Evolutionary conservation across 306 rosid species (phyloP), one percentile per base, ranked within the genome.

Genomic region (Casuarina equisetifolia): DNA sequence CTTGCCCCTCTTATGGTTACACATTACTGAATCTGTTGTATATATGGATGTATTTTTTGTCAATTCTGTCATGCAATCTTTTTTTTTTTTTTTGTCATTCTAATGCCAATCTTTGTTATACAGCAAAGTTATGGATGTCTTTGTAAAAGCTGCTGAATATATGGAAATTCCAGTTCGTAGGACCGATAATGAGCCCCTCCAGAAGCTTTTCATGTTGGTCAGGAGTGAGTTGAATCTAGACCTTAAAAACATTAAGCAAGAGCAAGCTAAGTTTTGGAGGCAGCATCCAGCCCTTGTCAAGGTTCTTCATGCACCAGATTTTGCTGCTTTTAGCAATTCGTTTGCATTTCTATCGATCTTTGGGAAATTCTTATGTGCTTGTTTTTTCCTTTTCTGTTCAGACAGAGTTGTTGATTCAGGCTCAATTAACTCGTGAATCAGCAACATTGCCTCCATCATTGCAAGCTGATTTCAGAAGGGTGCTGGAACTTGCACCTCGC

Each of bases 111-210:
- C 73, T 74, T 42, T 15, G 5, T 75, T 80, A 20, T 69, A 52
- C 92, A 96, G 99, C 94, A 96, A 96, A 89, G 98, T 96, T 54
- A 96, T 96, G 99, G 99, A 96, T 73, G 93, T 96, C 86, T 96
- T 96, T 89, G 85, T 87, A 83, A 96, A 90, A 87, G 97, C 98
- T 80, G 94, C 99, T 38, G 99, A 96, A 81, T 92, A 90, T 79
- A 91, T 81, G 85, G 98, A 96, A 86, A 88, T 96, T 85, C 99
- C 98, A 80, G 94, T 96, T 86, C 98, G 92, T 84, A 90, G 99
- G 81, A 91, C 97, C 54, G 98, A 96, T 38, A 82, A 90, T 71
- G 99, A 92, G 59, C 99, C 99, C 57, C 97, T 92, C 73, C 99
- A 96, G 79, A 92, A 91, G 91, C 91, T 96, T 69, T 96, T 96